phyloP scores from a whole-genome alignment of 176 grass and related monocot genomes.

The Miscanthus lutarioriparius region DNA sequence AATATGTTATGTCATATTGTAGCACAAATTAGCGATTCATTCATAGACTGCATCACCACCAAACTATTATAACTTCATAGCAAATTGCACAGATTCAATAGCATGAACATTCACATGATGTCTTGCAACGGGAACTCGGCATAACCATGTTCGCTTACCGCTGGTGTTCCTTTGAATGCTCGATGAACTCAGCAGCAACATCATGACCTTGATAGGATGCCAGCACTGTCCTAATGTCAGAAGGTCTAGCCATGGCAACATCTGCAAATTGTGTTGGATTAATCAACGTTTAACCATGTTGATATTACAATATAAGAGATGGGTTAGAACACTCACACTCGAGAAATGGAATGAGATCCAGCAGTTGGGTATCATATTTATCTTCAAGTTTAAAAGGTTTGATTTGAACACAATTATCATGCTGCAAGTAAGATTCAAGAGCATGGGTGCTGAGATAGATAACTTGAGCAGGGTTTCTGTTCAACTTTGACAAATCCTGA shows the following conservation, averaged over 20 bases:
- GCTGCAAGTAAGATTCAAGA: slow-evolving; percentile 73
- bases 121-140: background rate
- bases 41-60: background rate
- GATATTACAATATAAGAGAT: slow-evolving; percentile 7
- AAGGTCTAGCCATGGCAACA: slow-evolving; percentile 65
- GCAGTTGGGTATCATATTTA: slow-evolving; percentile 65
- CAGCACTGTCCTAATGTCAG: slow-evolving; percentile 73
- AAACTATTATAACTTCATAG: slow-evolving; percentile 20
- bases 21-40: slow-evolving; percentile 18
- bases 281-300: slow-evolving; percentile 15
- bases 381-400: slow-evolving; percentile 91
- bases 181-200: slow-evolving; percentile 70
- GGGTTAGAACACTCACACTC: slow-evolving; percentile 66
- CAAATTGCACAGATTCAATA: background rate
- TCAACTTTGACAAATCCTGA: slow-evolving; percentile 92
- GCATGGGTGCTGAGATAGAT: slow-evolving; percentile 77
- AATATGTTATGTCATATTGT: background rate
- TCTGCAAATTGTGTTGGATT: slow-evolving; percentile 48
- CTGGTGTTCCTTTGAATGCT: slow-evolving; percentile 77
- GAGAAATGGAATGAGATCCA: slow-evolving; percentile 99
- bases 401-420: slow-evolving; percentile 64
- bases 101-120: slow-evolving; percentile 4
- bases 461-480: slow-evolving; percentile 76
- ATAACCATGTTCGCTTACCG: slow-evolving; percentile 45
- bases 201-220: slow-evolving; percentile 82